These are phyloP conservation scores for Panus rudis DNA, from an alignment of 768 basidiomycete species.

Conservation along the genomic window DNA sequence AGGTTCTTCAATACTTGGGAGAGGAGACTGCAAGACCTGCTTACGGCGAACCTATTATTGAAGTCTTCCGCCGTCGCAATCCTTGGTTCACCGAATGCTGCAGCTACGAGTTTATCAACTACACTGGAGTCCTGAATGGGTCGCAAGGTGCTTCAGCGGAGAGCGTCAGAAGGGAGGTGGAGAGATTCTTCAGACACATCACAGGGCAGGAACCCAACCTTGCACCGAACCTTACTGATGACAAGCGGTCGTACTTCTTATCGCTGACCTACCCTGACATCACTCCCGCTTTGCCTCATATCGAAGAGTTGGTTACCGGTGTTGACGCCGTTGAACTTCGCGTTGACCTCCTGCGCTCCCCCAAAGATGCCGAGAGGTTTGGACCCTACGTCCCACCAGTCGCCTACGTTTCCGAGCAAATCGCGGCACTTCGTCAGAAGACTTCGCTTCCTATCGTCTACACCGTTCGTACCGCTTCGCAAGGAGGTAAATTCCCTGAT, in stretches of 20 bases:
- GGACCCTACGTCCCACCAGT: conserved; percentile 55
- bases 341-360: conserved; percentile 74
- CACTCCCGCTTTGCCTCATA: conserved; percentile 53
- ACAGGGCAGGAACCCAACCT: conserved; percentile 66
- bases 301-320: conserved; percentile 73
- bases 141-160: not conserved
- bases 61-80: conserved; percentile 75
- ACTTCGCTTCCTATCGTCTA: conserved; percentile 85
- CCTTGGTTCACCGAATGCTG: conserved; percentile 85
- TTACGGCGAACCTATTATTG: conserved; percentile 80
- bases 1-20: conserved; percentile 75
- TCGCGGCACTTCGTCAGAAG: conserved; percentile 68
- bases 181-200: conserved; percentile 85
- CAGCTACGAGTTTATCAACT: conserved; percentile 79
- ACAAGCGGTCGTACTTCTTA: conserved; percentile 82
- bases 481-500: conserved; percentile 92
- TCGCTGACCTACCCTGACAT: conserved; percentile 90
- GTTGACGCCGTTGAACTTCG: conserved; percentile 93
- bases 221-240: conserved; percentile 42
- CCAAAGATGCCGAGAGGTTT: conserved; percentile 37
- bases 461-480: conserved; percentile 80
- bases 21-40: conserved; percentile 76
- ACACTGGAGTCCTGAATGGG: conserved; percentile 33
- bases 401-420: conserved; percentile 72
- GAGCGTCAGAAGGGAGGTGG: conserved; percentile 50